Base-by-base conservation (phyloP, 371 early-diverging fungal species). In the Nematocida sp. region DNA sequence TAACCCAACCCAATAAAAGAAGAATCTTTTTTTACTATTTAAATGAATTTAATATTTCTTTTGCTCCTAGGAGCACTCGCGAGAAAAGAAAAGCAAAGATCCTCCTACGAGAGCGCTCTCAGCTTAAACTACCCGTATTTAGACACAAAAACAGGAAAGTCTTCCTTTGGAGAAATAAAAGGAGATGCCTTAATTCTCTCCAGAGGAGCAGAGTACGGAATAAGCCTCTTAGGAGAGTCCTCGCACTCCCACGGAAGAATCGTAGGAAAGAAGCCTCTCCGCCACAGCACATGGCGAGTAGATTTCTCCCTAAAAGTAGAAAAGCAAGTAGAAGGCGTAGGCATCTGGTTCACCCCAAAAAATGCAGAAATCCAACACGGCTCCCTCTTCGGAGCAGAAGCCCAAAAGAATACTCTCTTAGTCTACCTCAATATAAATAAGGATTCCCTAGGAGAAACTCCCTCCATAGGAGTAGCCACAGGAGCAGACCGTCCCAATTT, bases 71-170 rank as follows among this genome's bases (percentile, higher is more conserved):
- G 33, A 13, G 33, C 54, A 28, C 25, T 23, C 20, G 20, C 7
- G 20, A 16, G 7, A 53, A 11, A 53, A 33, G 16, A 20, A 13
- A 33, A 53, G 45, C 45, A 13, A 45, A 45, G 45, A 53, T 23
- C 54, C 20, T 20, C 13, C 2, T 68, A 68, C 59, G 45, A 57
- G 40, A 68, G 33, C 47, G 49, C 23, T 9, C 20, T 35, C 18
- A 56, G 57, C 39, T n/a, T 68, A 40, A 40, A 57, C 48, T 28
- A 55, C 48, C 68, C 68, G 16, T 68, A 68, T 28, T 9, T 57
- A 40, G 68, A 57, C 20, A 48, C 23, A 47, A 45, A 33, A 32
- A 66, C 38, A 2, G 65, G 54, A 13, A 42, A 32, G 5, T n/a
- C 26, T 16, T 7, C 36, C 13, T 66, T 66, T 55, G 66, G 68